Conservation (phyloP, 2,329 filamentous ascomycete species). For the Coleophoma eucalyptorum region DNA sequence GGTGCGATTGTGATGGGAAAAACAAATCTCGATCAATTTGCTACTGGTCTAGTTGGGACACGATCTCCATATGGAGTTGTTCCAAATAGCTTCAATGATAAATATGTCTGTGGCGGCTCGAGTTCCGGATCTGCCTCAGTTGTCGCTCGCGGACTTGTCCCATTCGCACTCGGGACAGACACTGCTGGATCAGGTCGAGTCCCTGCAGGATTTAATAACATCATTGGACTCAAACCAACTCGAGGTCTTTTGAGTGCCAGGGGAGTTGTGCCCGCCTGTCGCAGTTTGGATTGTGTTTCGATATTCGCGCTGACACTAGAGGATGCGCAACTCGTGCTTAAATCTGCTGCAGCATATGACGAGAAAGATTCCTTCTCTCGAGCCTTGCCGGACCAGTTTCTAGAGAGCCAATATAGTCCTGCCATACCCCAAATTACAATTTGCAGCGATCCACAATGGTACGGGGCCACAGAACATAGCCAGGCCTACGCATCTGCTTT, state of each 20-base stretch:
- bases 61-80: slow-evolving; percentile 46
- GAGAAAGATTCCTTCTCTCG: slow-evolving; percentile 30
- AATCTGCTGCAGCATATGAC: slow-evolving; percentile 39
- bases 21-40: slow-evolving; percentile 51
- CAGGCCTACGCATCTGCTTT: slow-evolving; percentile 39
- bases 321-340: slow-evolving; percentile 42
- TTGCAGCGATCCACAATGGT: slow-evolving; percentile 27
- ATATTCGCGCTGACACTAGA: slow-evolving; percentile 39
- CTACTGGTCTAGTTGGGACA: slow-evolving; percentile 50
- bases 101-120: slow-evolving; percentile 47
- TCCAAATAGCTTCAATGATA: slow-evolving; percentile 38
- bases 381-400: slow-evolving; percentile 24
- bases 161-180: slow-evolving; percentile 47
- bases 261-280: slow-evolving; percentile 45
- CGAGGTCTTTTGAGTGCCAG: slow-evolving; percentile 39
- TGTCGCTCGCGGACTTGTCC: slow-evolving; percentile 43
- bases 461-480: slow-evolving; percentile 31
- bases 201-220: slow-evolving; percentile 42
- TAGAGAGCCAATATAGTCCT: slow-evolving; percentile 24
- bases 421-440: slow-evolving; percentile 8
- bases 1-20: slow-evolving; percentile 13
- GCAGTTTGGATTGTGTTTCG: slow-evolving; percentile 47
- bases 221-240: slow-evolving; percentile 42
- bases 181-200: slow-evolving; percentile 46
- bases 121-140: slow-evolving; percentile 46